Base-by-base conservation (phyloP, 176 grass and related monocot genomes). In the Musa acuminata region DNA sequence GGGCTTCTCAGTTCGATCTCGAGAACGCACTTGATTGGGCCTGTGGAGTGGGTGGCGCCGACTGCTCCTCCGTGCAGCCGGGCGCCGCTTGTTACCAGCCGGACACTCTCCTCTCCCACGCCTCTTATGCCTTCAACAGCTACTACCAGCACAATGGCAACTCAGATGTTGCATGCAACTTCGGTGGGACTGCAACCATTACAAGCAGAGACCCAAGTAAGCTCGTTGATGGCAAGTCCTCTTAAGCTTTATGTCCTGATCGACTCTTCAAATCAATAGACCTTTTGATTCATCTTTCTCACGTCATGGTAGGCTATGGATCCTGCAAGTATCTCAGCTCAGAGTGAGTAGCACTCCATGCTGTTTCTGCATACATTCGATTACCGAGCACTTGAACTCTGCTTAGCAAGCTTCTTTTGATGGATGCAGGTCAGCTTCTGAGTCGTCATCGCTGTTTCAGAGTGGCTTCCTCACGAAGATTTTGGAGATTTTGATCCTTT, bases 131-230 rank as follows among this genome's bases (percentile, higher is more conserved):
- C 76, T 98, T 98, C 88, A 98, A 98, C 81, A 85, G 79, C 88
- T 93, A 93, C 87, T 98, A 93, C 80, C 95, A 98, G 90, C 90
- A 98, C 82, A 98, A 93, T 53, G 95, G 95, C 59, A 98, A 93
- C 73, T 89, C 86, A 4, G 95, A 91, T 79, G 79, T 98, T 43
- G 88, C 95, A 11, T 98, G 95, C 84, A 91, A 98, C 81, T 93
- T 98, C 25, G 95, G 95, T 14, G 95, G 95, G 26, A 83, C 95
- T 0, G 95, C 84, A 2, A 62, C 86, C 59, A 67, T 93, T 80
- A 88, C 79, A 49, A 89, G 82, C 58, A 90, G 84, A 51, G 80
- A 98, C 72, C 90, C 95, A 19, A 98, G 95, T 98, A 82, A 52
- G 9, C 8, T 57, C 11, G 26, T 66, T 23, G 8, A 26, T 13